phyloP scores from a whole-genome alignment of 768 basidiomycete species.

The Lepiota brunneoincarnata region DNA sequence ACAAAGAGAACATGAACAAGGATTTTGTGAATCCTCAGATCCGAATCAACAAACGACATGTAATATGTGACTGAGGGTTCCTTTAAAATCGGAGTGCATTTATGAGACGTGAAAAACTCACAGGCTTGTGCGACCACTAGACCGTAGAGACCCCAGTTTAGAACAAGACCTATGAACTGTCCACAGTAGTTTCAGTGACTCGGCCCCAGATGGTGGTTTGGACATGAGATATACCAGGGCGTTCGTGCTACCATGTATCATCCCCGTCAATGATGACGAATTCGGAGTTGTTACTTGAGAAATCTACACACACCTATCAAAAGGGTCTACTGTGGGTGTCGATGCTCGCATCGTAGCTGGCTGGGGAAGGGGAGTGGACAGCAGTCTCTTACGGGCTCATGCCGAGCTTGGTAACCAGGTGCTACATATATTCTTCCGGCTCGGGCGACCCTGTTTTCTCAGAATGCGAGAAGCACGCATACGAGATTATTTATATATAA shows the following conservation, averaged over 20 bases:
- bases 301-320: neutral
- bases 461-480: too few relatives aligned
- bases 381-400: neutral
- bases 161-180: conserved; percentile 5
- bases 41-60: neutral
- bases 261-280: too few relatives aligned
- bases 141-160: conserved; percentile 6
- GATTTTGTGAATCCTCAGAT: neutral
- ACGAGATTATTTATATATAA: too few relatives aligned
- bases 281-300: neutral
- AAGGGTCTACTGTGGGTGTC: neutral
- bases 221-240: neutral
- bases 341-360: too few relatives aligned
- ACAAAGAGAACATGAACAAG: neutral
- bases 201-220: too few relatives aligned
- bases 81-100: neutral
- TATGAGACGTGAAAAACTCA: neutral
- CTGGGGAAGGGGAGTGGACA: too few relatives aligned
- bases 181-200: neutral
- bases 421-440: too few relatives aligned
- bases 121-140: neutral
- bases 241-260: neutral
- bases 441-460: too few relatives aligned
- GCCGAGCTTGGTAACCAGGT: too few relatives aligned
- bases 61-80: neutral